Base-by-base conservation (phyloP, 2,329 filamentous ascomycete species). In the Colletotrichum graminicola region DNA sequence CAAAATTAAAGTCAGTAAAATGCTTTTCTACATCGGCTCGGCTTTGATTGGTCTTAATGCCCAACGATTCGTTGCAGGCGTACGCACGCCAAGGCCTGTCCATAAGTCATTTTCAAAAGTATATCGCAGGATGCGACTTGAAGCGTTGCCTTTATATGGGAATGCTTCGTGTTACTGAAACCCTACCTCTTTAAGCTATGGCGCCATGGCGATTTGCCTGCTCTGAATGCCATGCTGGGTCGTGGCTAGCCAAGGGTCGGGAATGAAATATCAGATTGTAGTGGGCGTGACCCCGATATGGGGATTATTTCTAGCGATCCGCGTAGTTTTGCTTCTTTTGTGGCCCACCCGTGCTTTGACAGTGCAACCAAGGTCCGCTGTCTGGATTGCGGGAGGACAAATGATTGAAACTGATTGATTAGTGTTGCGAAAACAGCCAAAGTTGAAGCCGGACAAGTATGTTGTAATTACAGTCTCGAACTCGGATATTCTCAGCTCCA, bases 81-180 rank as follows among this genome's bases (percentile, higher is more conserved):
- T 29, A 10, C 16, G 21, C 26, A 3, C 16, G 16, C 26, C 12
- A 32, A 21, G 51, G 29, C 11, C 51, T 7, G 18, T 1, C n/a
- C 51, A 1, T 7, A 10, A 34, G 47, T 1, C 12, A 5, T n/a
- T 21, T n/a, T 16, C 18, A 18, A 3, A 11, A 54, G 11, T 12
- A 34, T n/a, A 2, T 0, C 2, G 5, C 3, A 12, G 5, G 10
- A 10, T n/a, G 11, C 21, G 18, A 8, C 11, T n/a, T 18, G 5
- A 12, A 54, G 51, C 51, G 8, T 54, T 18, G 10, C 23, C 21
- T 54, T 32, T 29, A 34, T 7, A 18, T 10, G 7, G 29, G 29
- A 34, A 32, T 5, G 29, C 26, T 54, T 11, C 18, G 7, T 21
- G 29, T 54, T 21, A 29, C 16, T 5, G 18, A 21, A 6, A 5